Evolutionary conservation across 495 filamentous ascomycete species (phyloP), one percentile per base, ranked within the genome.

Genomic region (Gamarada debralockiae): DNA sequence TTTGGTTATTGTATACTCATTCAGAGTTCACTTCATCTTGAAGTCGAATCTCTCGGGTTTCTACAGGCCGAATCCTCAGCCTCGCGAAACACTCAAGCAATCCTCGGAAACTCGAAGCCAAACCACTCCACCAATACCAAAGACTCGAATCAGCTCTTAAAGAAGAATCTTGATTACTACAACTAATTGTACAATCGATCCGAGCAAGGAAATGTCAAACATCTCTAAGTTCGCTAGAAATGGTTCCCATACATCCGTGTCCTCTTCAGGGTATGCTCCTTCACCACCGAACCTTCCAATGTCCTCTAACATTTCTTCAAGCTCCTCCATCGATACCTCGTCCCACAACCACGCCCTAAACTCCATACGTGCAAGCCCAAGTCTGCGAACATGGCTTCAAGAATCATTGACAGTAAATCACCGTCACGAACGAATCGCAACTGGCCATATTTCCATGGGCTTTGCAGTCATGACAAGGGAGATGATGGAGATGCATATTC

Each of bases 401-500:
- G 37, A 52, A 43, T 37, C 31, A 21, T 54, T 37, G 38, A 1
- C 10, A 2, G 31, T 37, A 33, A 50, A 51, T 22, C 38, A 56
- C 18, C 53, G 38, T 17, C 48, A 53, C n/a, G 58, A 60, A n/a
- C 27, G 53, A 22, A 41, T 60, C 9, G 45, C 37, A 3, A 39
- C 20, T 1, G 53, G 49, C 8, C 33, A 27, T n/a, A 12, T 50
- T 18, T 22, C 23, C 2, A 36, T 22, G 2, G 58, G 48, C 2
- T 48, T 56, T 33, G 52, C 51, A 33, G 27, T 60, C 44, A 18
- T 60, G 15, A 48, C 52, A 24, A 31, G 52, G 48, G 46, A 56
- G 27, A 53, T 54, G 36, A 54, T 54, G 23, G 42, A 56, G 37
- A 60, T 56, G 57, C 52, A 60, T 20, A 52, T 59, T 33, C 51